phyloP scores from a whole-genome alignment of 306 rosid genomes.

The Alnus rubra region DNA sequence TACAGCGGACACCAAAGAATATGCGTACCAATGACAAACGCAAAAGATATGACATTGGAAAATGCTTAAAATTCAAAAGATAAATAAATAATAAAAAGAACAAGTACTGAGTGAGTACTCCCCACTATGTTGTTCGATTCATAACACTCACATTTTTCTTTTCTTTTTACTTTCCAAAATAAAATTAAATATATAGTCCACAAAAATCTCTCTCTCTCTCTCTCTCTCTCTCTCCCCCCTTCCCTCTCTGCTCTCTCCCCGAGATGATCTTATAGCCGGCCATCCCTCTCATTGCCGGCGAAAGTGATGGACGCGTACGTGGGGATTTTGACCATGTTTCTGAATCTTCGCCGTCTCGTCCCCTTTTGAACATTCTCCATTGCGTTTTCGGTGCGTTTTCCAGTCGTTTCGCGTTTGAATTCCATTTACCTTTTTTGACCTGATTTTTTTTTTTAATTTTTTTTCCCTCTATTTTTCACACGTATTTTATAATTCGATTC shows the following conservation, averaged over 20 bases:
- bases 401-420: constrained; percentile 31
- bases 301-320: constrained; percentile 3
- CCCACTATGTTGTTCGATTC: constrained; percentile 18
- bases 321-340: not conserved
- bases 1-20: constrained; percentile 5
- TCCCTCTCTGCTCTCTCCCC: constrained; percentile 6
- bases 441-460: not conserved
- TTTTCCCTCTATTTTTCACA: not conserved
- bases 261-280: constrained; percentile 24
- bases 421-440: constrained; percentile 5
- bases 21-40: not conserved
- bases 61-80: not conserved
- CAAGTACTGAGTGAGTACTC: too few species aligned
- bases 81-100: not conserved
- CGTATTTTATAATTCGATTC: constrained; percentile 3
- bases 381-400: constrained; percentile 11
- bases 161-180: not conserved
- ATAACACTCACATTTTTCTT: constrained; percentile 25
- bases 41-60: not conserved
- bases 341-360: constrained; percentile 13
- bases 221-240: constrained; percentile 6
- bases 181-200: too few species aligned
- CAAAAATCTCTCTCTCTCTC: not conserved
- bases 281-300: constrained; percentile 32
- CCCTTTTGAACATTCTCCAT: not conserved